Evolutionary conservation across 2,329 filamentous ascomycete species (phyloP), one percentile per base, ranked within the genome.

Genomic region (Alternaria sp.): DNA sequence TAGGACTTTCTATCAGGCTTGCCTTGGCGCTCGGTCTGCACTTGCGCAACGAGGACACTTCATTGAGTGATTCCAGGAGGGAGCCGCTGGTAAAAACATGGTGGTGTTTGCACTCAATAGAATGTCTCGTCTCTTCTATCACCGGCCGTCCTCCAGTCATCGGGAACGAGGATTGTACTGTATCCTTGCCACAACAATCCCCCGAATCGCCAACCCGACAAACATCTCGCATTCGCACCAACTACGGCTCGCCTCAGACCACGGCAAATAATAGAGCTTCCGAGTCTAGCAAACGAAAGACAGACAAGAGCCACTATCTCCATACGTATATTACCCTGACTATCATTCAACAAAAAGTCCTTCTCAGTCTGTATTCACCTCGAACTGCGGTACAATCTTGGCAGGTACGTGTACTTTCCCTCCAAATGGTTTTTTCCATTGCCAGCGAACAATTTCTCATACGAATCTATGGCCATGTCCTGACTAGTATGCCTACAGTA

Each of bases 41-140:
- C 51, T 50, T 81, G 20, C 71, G 75, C 3, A 81, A 81, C 44
- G 69, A 76, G 34, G 72, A 74, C 30, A 67, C 66, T 5, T 64
- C 63, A 7, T 50, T 70, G 36, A 40, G n/a, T 18, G 34, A n/a
- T 38, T 38, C 59, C 1, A 65, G 68, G 22, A 79, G 74, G 59
- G 79, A 81, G 58, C 68, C 73, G 5, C 57, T 76, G n/a, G 61
- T 73, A 16, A 74, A 73, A 10, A 73, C 75, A 10, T 82, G 80
- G 80, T 80, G 79, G 77, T 75, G 74, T 44, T 53, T 81, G 20
- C 77, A 77, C 60, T 72, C 70, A 3, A 64, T 79, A 30, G 80
- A 82, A 53, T 73, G 75, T 30, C 62, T 79, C 4, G 64, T 81
- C 2, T 74, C 74, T 16, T 68, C 77, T 8, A 74, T 81, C 25